Evolutionary conservation across 2,329 filamentous ascomycete genomes (phyloP), one percentile per base, ranked within the genome.

Genomic region (Decorospora gaudefroyi): DNA sequence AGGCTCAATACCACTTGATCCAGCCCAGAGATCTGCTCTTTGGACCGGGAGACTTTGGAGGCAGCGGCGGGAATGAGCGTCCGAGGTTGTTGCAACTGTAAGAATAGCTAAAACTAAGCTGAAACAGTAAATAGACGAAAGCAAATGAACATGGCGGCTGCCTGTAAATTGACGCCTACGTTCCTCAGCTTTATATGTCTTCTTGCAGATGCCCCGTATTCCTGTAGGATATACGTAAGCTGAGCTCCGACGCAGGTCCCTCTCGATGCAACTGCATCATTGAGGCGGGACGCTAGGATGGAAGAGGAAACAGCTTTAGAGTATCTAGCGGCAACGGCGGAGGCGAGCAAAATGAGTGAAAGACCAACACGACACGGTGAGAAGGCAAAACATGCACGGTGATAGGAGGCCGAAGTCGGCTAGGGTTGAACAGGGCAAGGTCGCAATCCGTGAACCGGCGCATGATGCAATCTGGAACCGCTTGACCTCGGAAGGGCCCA

Each of bases 241-340:
- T n/a, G n/a, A n/a, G n/a, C n/a, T n/a, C n/a, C n/a, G n/a, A n/a
- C n/a, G n/a, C n/a, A n/a, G n/a, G n/a, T n/a, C n/a, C n/a, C n/a
- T n/a, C n/a, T n/a, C n/a, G n/a, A n/a, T n/a, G n/a, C n/a, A n/a
- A n/a, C n/a, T n/a, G n/a, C n/a, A n/a, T n/a, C n/a, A n/a, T n/a
- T n/a, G n/a, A n/a, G n/a, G n/a, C n/a, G n/a, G n/a, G n/a, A n/a
- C n/a, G n/a, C n/a, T n/a, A n/a, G 13, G 27, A 29, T 21, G 41
- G 25, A 17, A 25, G 26, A 4, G 26, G 17, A 28, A 15, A 13
- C 23, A 37, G 32, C 11, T 37, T 21, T 39, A 29, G 40, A 51
- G 46, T 48, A n/a, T n/a, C n/a, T 46, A 51, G 56, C 58, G 58
- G 56, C 53, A 53, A 41, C 43, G 42, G 58, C 56, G 56, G 58